Evolutionary conservation across 768 basidiomycete species (phyloP), one percentile per base, ranked within the genome.

Genomic region (Phanerochaete carnosa): DNA sequence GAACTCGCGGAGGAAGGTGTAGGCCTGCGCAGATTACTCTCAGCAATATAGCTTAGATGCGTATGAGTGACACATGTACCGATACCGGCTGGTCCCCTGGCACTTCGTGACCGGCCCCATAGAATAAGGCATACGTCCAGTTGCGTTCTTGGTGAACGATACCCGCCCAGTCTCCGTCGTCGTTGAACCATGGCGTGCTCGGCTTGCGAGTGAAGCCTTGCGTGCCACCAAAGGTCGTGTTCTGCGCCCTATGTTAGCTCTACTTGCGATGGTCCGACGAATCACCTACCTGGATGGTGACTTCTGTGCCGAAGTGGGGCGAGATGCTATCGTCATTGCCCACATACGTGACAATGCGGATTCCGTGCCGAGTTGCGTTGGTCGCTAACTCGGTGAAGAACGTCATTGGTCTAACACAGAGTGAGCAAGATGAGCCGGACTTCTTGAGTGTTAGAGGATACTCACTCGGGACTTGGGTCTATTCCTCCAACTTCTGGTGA

Each of bases 201-300:
- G 90, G 90, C 59, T 80, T 78, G 50, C 82, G 77, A 3, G 86
- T 84, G 70, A 92, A 92, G 3, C 90, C 90, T 71, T 84, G 87
- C 45, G 86, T 84, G 6, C 88, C 89, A 26, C 88, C 89, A 64
- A 90, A 92, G 0, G 90, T 90, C 26, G 88, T 89, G 65, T 92
- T 92, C 86, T 65, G 56, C 6, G n/a, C 3, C 3, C 8, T n/a
- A 2, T 15, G 19, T 55, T 39, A 49, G 30, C 3, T n/a, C n/a
- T n/a, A n/a, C n/a, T n/a, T n/a, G n/a, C n/a, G n/a, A n/a, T n/a
- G n/a, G n/a, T n/a, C n/a, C n/a, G n/a, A n/a, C n/a, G 30, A 33
- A 30, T 16, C 23, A n/a, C 54, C 9, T 30, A 66, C 65, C 15
- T 79, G 75, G 19, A 63, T 49, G 28, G 45, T 26, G 16, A 61